Evolutionary conservation across 2,329 filamentous ascomycete genomes (phyloP).

Genomic region (Penicillium sp.): DNA sequence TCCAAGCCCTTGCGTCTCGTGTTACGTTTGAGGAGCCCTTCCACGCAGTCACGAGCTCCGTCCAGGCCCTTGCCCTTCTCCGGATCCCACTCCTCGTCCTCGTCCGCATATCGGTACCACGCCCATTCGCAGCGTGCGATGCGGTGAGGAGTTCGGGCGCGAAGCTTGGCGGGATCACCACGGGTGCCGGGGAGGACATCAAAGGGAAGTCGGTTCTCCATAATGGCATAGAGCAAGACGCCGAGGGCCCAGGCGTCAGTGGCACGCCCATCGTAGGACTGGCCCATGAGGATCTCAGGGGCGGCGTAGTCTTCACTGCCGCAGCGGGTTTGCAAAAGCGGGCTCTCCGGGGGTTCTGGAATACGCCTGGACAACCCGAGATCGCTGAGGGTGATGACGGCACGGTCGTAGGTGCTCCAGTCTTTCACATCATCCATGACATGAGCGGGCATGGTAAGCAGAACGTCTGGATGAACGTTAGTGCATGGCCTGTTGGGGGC

Average conservation of each 20-base stretch:
- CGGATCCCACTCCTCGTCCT: slow-evolving; percentile 82
- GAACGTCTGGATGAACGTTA: slow-evolving; percentile 66
- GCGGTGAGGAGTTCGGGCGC: slow-evolving; percentile 84
- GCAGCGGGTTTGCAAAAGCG: slow-evolving; percentile 89
- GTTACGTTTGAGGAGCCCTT: slow-evolving; percentile 80
- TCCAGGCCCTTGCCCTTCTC: slow-evolving; percentile 66
- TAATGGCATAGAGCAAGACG: slow-evolving; percentile 86
- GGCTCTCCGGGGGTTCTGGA: slow-evolving; percentile 69
- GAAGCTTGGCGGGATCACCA: slow-evolving; percentile 72
- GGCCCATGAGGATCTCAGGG: slow-evolving; percentile 92
- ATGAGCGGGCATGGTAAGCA: slow-evolving; percentile 76
- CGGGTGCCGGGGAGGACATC: slow-evolving; percentile 78
- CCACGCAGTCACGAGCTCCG: slow-evolving; percentile 78
- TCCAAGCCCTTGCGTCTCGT: slow-evolving; percentile 75
- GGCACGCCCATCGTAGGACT: slow-evolving; percentile 87
- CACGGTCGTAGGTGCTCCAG: slow-evolving; percentile 75
- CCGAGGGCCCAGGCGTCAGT: slow-evolving; percentile 96
- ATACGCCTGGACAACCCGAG: slow-evolving; percentile 86
- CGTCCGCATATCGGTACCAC: slow-evolving; percentile 83
- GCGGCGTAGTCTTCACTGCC: slow-evolving; percentile 97
- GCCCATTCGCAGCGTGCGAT: slow-evolving; percentile 95
- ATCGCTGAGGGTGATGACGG: slow-evolving; percentile 86
- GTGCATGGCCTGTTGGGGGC: slow-evolving; percentile 7
- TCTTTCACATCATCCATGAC: slow-evolving; percentile 68
- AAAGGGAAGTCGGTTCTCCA: slow-evolving; percentile 91